These are phyloP conservation scores for Houttuynia cordata DNA, from an alignment of 164 flowering plant genomes.

Conservation along the genomic window DNA sequence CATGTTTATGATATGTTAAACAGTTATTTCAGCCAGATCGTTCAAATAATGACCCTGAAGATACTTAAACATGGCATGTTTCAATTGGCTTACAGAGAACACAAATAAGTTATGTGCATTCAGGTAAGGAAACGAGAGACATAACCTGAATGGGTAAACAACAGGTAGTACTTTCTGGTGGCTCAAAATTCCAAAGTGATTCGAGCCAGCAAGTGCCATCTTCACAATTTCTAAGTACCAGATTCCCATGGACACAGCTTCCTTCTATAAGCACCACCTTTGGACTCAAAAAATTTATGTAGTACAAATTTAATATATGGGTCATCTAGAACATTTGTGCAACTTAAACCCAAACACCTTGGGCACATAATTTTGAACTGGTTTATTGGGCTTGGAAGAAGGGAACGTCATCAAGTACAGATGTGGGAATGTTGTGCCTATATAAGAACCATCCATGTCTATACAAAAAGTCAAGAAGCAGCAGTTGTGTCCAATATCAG, in stretches of 20 bases:
- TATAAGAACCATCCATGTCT: conserved; percentile 21
- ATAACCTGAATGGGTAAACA: background rate
- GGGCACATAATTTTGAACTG: conserved; percentile 16
- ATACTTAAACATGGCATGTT: background rate
- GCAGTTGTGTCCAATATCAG: background rate
- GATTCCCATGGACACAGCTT: background rate
- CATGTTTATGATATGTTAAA: too few species aligned
- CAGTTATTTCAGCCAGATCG: too few species aligned
- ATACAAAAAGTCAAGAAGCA: conserved; percentile 11
- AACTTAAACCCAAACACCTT: conserved; percentile 22
- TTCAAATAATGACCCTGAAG: background rate
- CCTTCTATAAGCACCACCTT: background rate
- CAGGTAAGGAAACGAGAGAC: background rate
- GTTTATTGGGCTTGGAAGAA: conserved; percentile 15
- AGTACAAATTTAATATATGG: background rate
- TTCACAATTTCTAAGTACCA: background rate
- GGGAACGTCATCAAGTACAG: conserved; percentile 22
- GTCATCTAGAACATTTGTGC: conserved; percentile 15
- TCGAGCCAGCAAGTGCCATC: background rate
- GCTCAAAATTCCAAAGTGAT: background rate
- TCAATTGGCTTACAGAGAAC: background rate
- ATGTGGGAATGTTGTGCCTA: conserved; percentile 20
- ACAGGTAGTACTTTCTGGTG: background rate
- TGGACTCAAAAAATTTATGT: background rate
- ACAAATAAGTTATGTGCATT: background rate